Evolutionary conservation across 148 eudicot species (phyloP).

Genomic region (Polygonum maritimum): DNA sequence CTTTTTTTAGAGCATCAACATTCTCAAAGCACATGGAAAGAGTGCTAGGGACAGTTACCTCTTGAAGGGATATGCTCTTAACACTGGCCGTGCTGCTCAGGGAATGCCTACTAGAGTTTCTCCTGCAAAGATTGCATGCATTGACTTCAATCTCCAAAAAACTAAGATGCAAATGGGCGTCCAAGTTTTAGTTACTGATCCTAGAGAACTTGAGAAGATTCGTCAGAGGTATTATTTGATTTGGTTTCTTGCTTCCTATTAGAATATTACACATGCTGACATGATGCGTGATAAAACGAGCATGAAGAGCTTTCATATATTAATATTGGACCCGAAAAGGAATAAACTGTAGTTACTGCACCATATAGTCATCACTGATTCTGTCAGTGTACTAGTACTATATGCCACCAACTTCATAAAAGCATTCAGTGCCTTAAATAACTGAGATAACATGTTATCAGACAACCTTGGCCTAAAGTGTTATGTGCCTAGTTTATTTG

Average conservation of each 20-base stretch:
- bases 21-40: slow-evolving; percentile 93
- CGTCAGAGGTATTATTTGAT: slow-evolving; percentile 63
- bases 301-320: neutral
- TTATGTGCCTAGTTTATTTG: neutral
- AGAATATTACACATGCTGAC: neutral
- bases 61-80: slow-evolving; percentile 93
- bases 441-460: neutral
- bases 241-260: neutral
- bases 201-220: slow-evolving; percentile 92
- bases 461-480: neutral
- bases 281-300: neutral
- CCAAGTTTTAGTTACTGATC: slow-evolving; percentile 89
- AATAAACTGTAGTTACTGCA: neutral
- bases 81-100: slow-evolving; percentile 98
- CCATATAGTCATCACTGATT: neutral
- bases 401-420: neutral
- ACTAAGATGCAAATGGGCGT: slow-evolving; percentile 98
- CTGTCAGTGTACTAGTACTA: neutral
- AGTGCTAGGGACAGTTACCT: slow-evolving; percentile 91
- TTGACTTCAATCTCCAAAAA: slow-evolving; percentile 91
- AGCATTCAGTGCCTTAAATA: neutral
- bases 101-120: slow-evolving; percentile 92
- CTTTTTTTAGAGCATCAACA: slow-evolving; percentile 57
- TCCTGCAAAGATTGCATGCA: slow-evolving; percentile 94
- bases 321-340: neutral